These are phyloP conservation scores for Pleochaeta shiraiana DNA, from an alignment of 2,329 filamentous ascomycete species.

Conservation along the genomic window DNA sequence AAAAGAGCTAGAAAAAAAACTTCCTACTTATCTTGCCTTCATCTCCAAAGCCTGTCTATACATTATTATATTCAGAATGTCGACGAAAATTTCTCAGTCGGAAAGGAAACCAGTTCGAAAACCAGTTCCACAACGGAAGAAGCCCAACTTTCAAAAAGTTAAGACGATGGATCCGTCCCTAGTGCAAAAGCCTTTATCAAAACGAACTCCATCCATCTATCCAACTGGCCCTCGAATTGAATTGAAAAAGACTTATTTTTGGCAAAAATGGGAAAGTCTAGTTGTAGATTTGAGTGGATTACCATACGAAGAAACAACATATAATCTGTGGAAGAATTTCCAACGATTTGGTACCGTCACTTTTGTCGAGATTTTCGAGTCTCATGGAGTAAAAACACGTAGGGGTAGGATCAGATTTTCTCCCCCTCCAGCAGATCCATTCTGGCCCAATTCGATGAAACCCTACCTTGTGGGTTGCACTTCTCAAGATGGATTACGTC, in stretches of 20 bases:
- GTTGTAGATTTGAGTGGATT: conserved; percentile 15
- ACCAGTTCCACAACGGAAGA: background rate
- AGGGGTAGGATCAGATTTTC: conserved; percentile 32
- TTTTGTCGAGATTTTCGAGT: conserved; percentile 33
- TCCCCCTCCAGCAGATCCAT: conserved; percentile 29
- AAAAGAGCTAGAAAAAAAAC: too few relatives aligned
- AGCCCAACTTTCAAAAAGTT: background rate
- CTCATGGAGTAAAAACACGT: conserved; percentile 21
- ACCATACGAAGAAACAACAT: conserved; percentile 20
- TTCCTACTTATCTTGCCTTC: too few relatives aligned
- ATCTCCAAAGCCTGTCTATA: too few relatives aligned
- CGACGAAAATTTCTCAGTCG: too few relatives aligned
- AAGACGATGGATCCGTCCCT: background rate
- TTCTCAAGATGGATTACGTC: conserved; percentile 2
- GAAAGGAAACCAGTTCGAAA: too few relatives aligned
- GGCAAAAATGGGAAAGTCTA: conserved; percentile 19
- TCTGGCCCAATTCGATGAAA: conserved; percentile 23
- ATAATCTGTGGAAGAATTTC: conserved; percentile 31
- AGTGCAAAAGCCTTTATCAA: background rate
- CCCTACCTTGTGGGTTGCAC: conserved; percentile 3
- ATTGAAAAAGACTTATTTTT: conserved; percentile 10
- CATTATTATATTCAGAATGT: too few relatives aligned
- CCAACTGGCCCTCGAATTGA: background rate
- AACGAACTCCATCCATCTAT: background rate
- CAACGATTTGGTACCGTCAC: conserved; percentile 28